Evolutionary conservation across 768 basidiomycete species (phyloP).

Genomic region (Trametes cingulata): DNA sequence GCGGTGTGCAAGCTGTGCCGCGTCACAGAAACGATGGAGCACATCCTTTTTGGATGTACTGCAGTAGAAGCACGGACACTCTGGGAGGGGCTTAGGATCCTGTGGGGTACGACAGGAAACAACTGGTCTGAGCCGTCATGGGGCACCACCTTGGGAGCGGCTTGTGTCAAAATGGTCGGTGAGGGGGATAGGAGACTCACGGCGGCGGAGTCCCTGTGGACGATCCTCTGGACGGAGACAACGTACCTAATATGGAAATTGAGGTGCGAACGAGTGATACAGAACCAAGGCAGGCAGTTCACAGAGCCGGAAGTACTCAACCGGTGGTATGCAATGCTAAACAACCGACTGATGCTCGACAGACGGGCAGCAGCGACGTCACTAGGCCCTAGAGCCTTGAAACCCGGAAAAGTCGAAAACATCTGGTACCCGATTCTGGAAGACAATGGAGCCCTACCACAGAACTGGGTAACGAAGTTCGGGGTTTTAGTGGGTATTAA

Average conservation of each 20-base stretch:
- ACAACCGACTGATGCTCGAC: neutral
- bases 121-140: neutral
- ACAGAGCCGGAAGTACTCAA: neutral
- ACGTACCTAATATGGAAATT: conserved; percentile 9
- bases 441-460: no score
- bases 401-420: no score
- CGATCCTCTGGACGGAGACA: neutral
- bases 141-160: neutral
- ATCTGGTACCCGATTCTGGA: no score
- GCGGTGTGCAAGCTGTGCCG: neutral
- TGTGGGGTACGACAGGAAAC: neutral
- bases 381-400: neutral
- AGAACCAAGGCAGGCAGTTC: neutral
- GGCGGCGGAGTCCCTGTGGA: neutral
- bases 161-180: neutral
- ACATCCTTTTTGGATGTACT: neutral
- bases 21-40: neutral
- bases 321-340: neutral
- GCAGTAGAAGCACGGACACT: neutral
- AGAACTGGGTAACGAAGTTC: no score
- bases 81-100: neutral
- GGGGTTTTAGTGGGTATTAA: no score
- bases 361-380: neutral
- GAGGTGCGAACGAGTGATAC: conserved; percentile 1
- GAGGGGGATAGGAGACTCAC: neutral